Conservation (phyloP, 1,139 yeast genomes). For the Suhomyces yuchorum region DNA sequence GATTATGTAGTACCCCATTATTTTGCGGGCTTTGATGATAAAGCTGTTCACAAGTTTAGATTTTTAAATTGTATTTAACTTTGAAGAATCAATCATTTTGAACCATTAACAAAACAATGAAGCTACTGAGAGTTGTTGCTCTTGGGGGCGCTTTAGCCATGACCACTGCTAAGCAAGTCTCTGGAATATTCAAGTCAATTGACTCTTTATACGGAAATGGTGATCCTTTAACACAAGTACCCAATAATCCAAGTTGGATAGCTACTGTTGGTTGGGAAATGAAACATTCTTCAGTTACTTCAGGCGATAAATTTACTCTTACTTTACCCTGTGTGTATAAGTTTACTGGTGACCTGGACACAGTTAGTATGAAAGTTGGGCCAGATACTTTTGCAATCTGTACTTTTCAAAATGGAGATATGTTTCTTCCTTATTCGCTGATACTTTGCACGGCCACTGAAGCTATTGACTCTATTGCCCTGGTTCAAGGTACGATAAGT, state of each 20-base stretch:
- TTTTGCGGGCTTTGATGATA: no score
- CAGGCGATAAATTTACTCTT: slow-evolving; percentile 39
- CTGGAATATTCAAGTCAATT: slow-evolving; percentile 24
- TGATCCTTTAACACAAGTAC: slow-evolving; percentile 1
- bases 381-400: slow-evolving; percentile 30
- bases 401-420: slow-evolving; percentile 25
- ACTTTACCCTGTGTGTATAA: slow-evolving; percentile 35
- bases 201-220: slow-evolving; percentile 11
- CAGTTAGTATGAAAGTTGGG: slow-evolving; percentile 22
- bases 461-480: slow-evolving; percentile 15
- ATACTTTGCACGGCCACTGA: slow-evolving; percentile 28
- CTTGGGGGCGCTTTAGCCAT: slow-evolving; percentile 7
- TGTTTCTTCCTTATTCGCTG: slow-evolving; percentile 25
- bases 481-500: slow-evolving; percentile 27
- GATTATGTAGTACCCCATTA: no score
- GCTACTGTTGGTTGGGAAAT: slow-evolving; percentile 31
- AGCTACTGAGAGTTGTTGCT: slow-evolving; percentile 1
- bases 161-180: slow-evolving; percentile 13
- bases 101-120: not conserved
- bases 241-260: slow-evolving; percentile 26
- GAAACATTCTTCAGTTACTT: slow-evolving; percentile 18
- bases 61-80: no score
- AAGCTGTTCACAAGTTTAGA: no score
- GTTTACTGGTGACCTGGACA: slow-evolving; percentile 23
- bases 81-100: no score